Base-by-base conservation (phyloP, 1,284 basidiomycete genomes). In the Microbotryum silenes-acaulis region DNA sequence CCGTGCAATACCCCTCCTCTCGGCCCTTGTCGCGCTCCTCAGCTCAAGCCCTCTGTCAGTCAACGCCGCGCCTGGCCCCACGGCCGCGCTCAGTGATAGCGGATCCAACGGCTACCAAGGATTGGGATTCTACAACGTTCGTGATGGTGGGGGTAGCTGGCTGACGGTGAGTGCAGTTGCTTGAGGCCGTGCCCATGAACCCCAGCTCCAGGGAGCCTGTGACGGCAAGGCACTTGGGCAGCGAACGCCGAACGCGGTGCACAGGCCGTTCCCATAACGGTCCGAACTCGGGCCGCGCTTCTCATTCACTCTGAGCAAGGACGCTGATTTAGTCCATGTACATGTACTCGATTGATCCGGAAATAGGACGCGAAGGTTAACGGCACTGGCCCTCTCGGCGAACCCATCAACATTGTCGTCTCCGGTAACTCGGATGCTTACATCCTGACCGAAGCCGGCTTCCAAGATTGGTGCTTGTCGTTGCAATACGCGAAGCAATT, bases 341-440 rank as follows among this genome's bases (percentile, higher is more conserved):
- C 2, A 23, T 23, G 23, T 27, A 27, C 27, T 27, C 27, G 1
- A 27, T 27, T 5, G 27, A 27, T 27, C 27, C 27, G 27, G 5
- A 27, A 1, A 27, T 27, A 27, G 27, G 6, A 27, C 5, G 27
- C 27, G 27, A n/a, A n/a, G n/a, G n/a, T n/a, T n/a, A n/a, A n/a
- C n/a, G n/a, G n/a, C n/a, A n/a, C n/a, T n/a, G n/a, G n/a, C n/a
- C n/a, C n/a, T n/a, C 5, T 88, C 59, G 88, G 89, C 48, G 93
- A 97, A 77, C 93, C 92, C 3, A 77, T 97, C 61, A 97, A 97
- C 70, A 80, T 83, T 59, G 90, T 97, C 72, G 77, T 97, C 37
- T 86, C 88, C n/a, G 87, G 81, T 25, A 79, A 85, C 51, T 94
- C 91, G 2, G 88, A 92, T 70, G 67, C 79, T 1, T 78, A 76